Percentiles rank a stretch among this genome's conserved stretches.
Conservation (phyloP, 148 eudicot genomes). For the Oxyria digyna region DNA sequence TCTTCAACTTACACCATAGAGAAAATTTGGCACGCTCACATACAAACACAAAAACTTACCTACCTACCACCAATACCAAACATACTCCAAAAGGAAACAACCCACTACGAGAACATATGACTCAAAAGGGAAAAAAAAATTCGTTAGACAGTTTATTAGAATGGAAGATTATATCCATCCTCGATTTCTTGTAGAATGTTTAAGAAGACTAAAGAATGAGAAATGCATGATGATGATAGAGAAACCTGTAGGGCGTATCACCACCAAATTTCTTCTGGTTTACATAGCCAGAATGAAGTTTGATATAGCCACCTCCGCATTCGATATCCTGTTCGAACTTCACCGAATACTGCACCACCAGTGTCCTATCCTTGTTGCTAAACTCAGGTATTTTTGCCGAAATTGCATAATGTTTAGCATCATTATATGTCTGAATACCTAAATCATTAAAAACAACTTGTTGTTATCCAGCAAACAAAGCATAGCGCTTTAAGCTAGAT, state of each 20-base stretch:
- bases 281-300: conserved; percentile 79
- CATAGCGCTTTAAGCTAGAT: no score
- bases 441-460: conserved; percentile 10
- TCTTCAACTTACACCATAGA: background rate
- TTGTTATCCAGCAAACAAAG: background rate
- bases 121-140: background rate
- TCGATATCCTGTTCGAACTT: conserved; percentile 85
- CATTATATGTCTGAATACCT: conserved; percentile 71
- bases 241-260: conserved; percentile 87
- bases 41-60: background rate
- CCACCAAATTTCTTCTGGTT: conserved; percentile 94
- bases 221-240: background rate
- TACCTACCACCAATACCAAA: background rate
- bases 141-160: background rate
- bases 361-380: conserved; percentile 64
- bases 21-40: background rate
- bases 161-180: background rate
- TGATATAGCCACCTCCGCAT: conserved; percentile 91
- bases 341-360: conserved; percentile 72
- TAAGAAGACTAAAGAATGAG: background rate
- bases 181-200: background rate
- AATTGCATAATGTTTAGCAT: conserved; percentile 66
- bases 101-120: background rate
- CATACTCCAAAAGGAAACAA: background rate
- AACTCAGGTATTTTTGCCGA: conserved; percentile 80